phyloP scores from a whole-genome alignment of 805 yeast genomes.

The Kodamaea kaohsiungensis region DNA sequence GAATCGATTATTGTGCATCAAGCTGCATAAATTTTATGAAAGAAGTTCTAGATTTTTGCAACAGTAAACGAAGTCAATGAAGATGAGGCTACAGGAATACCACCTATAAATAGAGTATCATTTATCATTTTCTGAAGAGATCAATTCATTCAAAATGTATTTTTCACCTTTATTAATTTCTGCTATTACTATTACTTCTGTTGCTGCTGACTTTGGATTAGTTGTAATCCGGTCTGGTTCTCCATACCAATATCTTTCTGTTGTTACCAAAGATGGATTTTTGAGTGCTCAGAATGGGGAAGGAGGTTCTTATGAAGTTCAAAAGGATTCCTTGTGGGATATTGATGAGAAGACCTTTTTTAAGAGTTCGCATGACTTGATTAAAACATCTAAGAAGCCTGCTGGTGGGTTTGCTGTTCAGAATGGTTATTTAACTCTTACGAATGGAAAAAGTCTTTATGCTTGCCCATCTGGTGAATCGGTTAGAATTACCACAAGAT shows the following conservation, averaged over 20 bases:
- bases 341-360: background rate
- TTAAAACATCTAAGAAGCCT: background rate
- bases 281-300: background rate
- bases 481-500: background rate
- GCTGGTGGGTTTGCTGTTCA: background rate
- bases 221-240: background rate
- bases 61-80: too few species aligned
- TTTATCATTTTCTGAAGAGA: background rate
- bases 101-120: too few species aligned
- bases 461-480: background rate
- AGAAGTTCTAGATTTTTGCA: background rate
- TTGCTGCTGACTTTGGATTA: conserved; percentile 4
- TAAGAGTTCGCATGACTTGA: background rate
- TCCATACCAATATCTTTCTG: background rate
- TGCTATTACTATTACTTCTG: background rate
- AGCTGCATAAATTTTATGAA: background rate
- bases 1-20: background rate
- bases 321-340: conserved; percentile 1
- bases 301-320: background rate
- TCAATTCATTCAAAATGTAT: background rate
- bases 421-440: background rate
- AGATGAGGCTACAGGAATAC: too few species aligned
- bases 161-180: background rate
- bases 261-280: background rate
- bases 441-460: background rate